A percentile compares a stretch with the other conserved stretches of the same genome.
Conservation (phyloP, 768 basidiomycete species). For the Russula foetens region DNA sequence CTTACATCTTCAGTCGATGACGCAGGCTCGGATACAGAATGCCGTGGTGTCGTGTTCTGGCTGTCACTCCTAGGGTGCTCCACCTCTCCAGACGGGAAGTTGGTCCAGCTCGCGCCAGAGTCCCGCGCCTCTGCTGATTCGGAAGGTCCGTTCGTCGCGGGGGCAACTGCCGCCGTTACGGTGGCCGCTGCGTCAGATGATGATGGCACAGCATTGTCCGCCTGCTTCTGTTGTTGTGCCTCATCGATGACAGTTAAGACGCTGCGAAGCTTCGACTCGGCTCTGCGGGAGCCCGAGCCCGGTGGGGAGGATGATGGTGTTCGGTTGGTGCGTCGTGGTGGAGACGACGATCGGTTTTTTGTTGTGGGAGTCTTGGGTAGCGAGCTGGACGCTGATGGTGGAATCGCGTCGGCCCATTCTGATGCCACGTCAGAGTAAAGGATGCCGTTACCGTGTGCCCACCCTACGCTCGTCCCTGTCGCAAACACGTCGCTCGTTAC, state of each 20-base stretch:
- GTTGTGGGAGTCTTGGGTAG: conserved; percentile 11
- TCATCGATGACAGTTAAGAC: conserved; percentile 72
- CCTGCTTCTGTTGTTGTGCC: conserved; percentile 28
- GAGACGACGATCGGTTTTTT: conserved; percentile 43
- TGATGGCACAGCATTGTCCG: background rate
- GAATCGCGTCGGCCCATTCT: conserved; percentile 40
- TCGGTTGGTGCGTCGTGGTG: conserved; percentile 22
- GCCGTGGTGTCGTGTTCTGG: conserved; percentile 41
- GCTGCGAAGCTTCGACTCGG: conserved; percentile 57
- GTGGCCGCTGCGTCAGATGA: background rate
- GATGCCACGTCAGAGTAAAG: conserved; percentile 30
- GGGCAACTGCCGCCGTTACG: background rate
- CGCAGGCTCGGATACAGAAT: conserved; percentile 28
- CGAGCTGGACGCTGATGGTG: conserved; percentile 23
- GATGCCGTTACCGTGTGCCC: conserved; percentile 23
- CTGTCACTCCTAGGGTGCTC: conserved; percentile 30
- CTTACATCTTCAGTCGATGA: conserved; percentile 20
- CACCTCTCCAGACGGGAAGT: conserved; percentile 35
- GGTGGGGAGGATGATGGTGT: conserved; percentile 17
- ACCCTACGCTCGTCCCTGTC: conserved; percentile 14
- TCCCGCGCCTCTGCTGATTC: conserved; percentile 23
- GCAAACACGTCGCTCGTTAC: conserved; percentile 14
- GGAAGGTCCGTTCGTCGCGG: background rate
- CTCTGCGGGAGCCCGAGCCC: conserved; percentile 24
- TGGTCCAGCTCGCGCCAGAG: conserved; percentile 31